Conservation (phyloP, 192 early-diverging fungal species). For the Coemansia sp. region DNA sequence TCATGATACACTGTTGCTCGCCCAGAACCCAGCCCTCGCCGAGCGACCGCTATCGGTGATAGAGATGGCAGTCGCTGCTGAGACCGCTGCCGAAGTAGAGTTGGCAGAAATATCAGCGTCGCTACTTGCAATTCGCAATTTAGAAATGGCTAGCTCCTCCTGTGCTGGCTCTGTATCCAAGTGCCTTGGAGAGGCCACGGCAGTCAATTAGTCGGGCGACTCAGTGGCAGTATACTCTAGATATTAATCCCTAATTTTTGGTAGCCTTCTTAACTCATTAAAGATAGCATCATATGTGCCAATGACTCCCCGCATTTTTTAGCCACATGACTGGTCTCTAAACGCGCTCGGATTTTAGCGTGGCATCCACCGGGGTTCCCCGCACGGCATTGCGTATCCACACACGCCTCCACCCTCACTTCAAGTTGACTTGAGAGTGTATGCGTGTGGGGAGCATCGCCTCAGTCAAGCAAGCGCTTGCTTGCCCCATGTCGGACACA, state of each 20-base stretch:
- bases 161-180: neutral
- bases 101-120: slow-evolving; percentile 29
- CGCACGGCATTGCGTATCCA: neutral
- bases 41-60: slow-evolving; percentile 12
- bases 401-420: neutral
- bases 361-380: neutral
- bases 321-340: slow-evolving; percentile 1
- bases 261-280: neutral
- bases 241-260: neutral
- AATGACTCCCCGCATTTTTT: neutral
- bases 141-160: neutral
- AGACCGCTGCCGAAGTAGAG: slow-evolving; percentile 33
- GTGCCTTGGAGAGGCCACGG: neutral
- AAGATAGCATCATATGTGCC: neutral
- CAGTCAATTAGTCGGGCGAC: neutral
- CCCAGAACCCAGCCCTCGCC: neutral
- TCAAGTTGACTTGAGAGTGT: neutral
- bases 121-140: slow-evolving; percentile 12
- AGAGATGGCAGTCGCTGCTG: slow-evolving; percentile 39
- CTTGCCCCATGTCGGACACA: too few relatives aligned
- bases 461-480: neutral
- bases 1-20: neutral
- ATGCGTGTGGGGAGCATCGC: neutral
- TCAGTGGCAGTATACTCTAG: neutral
- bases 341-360: neutral